phyloP scores from a whole-genome alignment of 306 rosid species.

The Quercus aquifolioides region DNA sequence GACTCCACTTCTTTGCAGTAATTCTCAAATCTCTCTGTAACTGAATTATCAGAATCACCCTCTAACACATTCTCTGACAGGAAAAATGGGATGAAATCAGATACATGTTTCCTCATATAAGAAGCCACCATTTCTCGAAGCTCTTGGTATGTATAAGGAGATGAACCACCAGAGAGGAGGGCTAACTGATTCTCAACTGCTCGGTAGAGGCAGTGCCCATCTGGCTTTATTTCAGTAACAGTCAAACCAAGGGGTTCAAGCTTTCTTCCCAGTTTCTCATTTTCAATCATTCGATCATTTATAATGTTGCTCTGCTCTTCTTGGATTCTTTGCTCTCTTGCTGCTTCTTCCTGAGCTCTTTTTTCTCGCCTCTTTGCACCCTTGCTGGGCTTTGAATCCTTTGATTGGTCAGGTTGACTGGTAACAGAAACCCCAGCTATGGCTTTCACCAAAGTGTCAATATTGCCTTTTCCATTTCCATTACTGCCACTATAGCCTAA shows the following conservation, averaged over 20 bases:
- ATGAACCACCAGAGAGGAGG: conserved; percentile 47
- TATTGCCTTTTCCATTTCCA: conserved; percentile 53
- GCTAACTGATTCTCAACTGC: conserved; percentile 81
- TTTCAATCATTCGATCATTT: conserved; percentile 73
- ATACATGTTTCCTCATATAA: conserved; percentile 66
- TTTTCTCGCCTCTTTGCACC: conserved; percentile 65
- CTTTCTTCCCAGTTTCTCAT: conserved; percentile 70
- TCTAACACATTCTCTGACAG: conserved; percentile 58
- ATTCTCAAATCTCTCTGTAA: conserved; percentile 56
- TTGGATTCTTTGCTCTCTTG: conserved; percentile 81
- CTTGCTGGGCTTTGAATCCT: conserved; percentile 62
- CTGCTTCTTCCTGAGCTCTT: conserved; percentile 84
- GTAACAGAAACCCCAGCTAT: conserved; percentile 78
- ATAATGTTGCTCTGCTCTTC: conserved; percentile 71
- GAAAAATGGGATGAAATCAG: conserved; percentile 78
- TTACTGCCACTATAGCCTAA: conserved; percentile 59
- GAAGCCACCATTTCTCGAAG: conserved; percentile 83
- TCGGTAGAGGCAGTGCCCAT: conserved; percentile 94
- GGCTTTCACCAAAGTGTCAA: conserved; percentile 80
- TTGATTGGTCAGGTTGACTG: conserved; percentile 54
- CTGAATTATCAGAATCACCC: conserved; percentile 47
- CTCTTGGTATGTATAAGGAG: conserved; percentile 66
- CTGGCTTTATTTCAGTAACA: conserved; percentile 79
- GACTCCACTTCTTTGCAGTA: conserved; percentile 87
- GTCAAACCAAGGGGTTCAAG: conserved; percentile 79